These are phyloP conservation scores for Chenopodium quinoa DNA, from an alignment of 148 eudicot species.

Conservation along the genomic window DNA sequence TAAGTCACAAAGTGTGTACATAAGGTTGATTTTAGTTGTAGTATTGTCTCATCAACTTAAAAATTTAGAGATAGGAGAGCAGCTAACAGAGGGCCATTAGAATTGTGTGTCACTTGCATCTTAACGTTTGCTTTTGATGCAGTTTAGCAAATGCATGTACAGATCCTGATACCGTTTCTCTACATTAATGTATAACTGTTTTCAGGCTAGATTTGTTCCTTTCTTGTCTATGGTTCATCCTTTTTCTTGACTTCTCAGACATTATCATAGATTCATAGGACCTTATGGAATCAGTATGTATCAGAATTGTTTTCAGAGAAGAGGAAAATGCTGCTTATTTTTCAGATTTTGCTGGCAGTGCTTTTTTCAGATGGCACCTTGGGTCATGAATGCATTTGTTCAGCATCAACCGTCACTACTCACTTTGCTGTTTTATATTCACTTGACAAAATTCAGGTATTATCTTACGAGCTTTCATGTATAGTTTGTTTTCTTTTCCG, in stretches of 20 bases:
- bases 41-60: background rate
- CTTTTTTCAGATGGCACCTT: background rate
- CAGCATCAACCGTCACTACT: background rate
- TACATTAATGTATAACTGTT: background rate
- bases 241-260: background rate
- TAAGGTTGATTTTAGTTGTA: background rate
- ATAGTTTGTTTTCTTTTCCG: too few species aligned
- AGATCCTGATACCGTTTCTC: background rate
- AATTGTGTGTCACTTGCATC: background rate
- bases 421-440: background rate
- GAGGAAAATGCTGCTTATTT: background rate
- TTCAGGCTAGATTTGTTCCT: background rate
- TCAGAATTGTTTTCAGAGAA: background rate
- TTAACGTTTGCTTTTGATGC: background rate
- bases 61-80: background rate
- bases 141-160: background rate
- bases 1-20: background rate
- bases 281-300: background rate
- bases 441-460: background rate
- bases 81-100: background rate
- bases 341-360: background rate
- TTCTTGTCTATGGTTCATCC: background rate
- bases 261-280: background rate
- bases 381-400: background rate
- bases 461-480: too few species aligned